These are phyloP conservation scores for Spathaspora passalidarum DNA, from an alignment of 805 yeast species.

Conservation along the genomic window DNA sequence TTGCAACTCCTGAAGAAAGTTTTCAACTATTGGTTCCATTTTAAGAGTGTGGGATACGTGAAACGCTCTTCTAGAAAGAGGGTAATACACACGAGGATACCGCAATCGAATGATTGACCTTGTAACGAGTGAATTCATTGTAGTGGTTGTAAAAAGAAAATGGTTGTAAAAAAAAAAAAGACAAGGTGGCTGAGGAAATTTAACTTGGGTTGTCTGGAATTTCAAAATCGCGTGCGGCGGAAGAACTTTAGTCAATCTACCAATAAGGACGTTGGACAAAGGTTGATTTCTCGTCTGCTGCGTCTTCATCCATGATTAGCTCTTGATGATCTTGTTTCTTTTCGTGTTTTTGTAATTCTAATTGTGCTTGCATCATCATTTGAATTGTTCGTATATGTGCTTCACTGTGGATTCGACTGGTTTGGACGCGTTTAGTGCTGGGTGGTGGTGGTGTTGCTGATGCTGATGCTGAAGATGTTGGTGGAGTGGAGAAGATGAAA, in stretches of 20 bases:
- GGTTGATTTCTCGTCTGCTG: neutral
- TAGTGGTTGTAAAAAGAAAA: neutral
- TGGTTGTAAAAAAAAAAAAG: neutral
- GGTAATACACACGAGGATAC: neutral
- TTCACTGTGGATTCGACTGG: conserved; percentile 26
- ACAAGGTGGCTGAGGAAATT: too few species aligned
- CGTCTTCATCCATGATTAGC: neutral
- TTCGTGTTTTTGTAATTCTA: conserved; percentile 9
- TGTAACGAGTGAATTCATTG: neutral
- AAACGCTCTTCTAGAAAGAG: neutral
- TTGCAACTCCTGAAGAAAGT: conserved; percentile 11
- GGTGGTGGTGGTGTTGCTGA: neutral
- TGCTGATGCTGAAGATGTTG: too few species aligned
- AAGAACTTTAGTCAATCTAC: neutral
- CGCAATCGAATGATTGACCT: neutral
- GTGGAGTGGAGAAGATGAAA: neutral
- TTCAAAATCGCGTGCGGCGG: neutral
- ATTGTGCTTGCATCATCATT: conserved; percentile 30
- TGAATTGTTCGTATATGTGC: conserved; percentile 26
- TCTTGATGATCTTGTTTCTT: conserved; percentile 2
- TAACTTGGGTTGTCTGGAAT: neutral
- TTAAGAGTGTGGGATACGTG: neutral
- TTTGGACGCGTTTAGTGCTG: conserved; percentile 15
- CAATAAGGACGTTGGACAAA: conserved; percentile 9
- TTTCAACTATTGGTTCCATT: conserved; percentile 9